Percentiles rank a stretch among this genome's conserved stretches.
phyloP scores from a whole-genome alignment of 176 grass and related monocot genomes.

The Tillandsia leiboldiana region DNA sequence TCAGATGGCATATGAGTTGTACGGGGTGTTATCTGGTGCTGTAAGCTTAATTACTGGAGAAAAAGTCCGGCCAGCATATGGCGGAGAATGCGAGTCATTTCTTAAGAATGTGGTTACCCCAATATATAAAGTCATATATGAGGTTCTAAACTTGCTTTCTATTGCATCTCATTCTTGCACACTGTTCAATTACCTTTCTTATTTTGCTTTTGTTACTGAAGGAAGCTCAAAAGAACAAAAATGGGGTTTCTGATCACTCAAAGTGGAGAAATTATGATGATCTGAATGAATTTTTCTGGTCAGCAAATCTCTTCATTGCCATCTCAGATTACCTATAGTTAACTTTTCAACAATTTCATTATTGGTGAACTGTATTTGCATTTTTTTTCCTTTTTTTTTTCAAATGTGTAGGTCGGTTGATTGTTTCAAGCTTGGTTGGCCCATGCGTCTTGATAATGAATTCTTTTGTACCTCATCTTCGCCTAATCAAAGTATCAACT shows the following conservation, averaged over 20 bases:
- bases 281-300: constrained; percentile 96
- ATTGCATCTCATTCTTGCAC: constrained; percentile 21
- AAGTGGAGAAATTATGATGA: constrained; percentile 99
- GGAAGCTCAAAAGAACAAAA: constrained; percentile 81
- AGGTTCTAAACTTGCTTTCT: constrained; percentile 25
- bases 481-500: constrained; percentile 21
- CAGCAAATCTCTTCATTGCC: constrained; percentile 21
- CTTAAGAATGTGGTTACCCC: constrained; percentile 66
- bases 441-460: constrained; percentile 68
- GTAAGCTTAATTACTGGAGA: constrained; percentile 82
- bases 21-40: constrained; percentile 82
- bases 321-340: not conserved
- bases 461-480: constrained; percentile 55
- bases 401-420: constrained; percentile 52
- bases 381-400: not conserved
- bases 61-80: constrained; percentile 76
- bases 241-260: constrained; percentile 80
- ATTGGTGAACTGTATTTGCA: too few species aligned
- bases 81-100: constrained; percentile 71
- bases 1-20: constrained; percentile 98
- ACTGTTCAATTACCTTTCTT: constrained; percentile 18
- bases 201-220: constrained; percentile 36
- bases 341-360: constrained; percentile 9
- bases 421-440: constrained; percentile 98
- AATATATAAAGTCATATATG: constrained; percentile 60